Percentiles rank a stretch among this genome's conserved stretches.
phyloP scores from a whole-genome alignment of 139 green algal species.

The Tetradesmus lagerheimii region DNA sequence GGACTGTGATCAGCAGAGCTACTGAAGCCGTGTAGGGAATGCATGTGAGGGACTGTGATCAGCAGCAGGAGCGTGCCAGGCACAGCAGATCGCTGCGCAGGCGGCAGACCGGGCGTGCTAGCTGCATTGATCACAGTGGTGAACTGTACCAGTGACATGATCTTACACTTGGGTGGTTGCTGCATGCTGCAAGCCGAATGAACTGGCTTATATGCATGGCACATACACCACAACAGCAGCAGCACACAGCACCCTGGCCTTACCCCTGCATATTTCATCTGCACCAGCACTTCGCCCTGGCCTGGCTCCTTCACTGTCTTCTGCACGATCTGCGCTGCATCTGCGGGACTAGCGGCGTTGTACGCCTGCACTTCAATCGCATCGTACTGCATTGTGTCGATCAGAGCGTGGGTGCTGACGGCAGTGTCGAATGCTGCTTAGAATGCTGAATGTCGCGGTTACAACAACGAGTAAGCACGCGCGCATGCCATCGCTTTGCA shows the following conservation, averaged over 20 bases:
- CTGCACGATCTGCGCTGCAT: conserved; percentile 4
- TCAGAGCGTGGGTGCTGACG: no score
- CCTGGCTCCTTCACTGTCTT: conserved; percentile 14
- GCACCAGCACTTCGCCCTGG: conserved; percentile 10
- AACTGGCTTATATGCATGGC: neutral
- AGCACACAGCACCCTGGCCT: neutral
- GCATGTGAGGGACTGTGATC: neutral
- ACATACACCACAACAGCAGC: neutral
- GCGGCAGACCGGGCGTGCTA: neutral
- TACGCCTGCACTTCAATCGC: neutral
- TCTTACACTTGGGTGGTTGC: no score
- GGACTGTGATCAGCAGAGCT: neutral
- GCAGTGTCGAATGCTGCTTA: no score
- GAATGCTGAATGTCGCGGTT: no score
- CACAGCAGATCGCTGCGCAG: no score
- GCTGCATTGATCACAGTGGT: neutral
- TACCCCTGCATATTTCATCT: conserved; percentile 12
- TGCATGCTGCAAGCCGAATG: no score
- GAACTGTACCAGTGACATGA: no score
- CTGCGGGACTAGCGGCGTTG: neutral
- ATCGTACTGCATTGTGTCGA: neutral
- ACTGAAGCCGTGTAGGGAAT: neutral
- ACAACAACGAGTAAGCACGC: no score
- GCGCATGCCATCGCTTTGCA: no score
- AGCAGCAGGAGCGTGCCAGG: no score